Percentiles rank a stretch among this genome's conserved stretches.
Evolutionary conservation across 768 basidiomycete genomes (phyloP).

Genomic region (Leccinum variicolor): DNA sequence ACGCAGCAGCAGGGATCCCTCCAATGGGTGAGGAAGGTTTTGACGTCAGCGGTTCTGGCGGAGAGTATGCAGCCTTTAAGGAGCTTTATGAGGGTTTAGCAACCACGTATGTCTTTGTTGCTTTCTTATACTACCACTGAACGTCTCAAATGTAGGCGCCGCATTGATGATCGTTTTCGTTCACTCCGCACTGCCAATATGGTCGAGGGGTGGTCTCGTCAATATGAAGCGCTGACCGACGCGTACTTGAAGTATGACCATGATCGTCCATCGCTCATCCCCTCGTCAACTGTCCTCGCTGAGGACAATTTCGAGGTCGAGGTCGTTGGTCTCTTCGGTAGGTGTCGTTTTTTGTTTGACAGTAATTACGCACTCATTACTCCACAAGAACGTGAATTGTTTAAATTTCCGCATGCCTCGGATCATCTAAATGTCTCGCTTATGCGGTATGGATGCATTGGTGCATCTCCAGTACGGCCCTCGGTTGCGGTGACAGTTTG

Average conservation of each 20-base stretch:
- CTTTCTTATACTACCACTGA: not conserved
- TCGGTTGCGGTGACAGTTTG: not conserved
- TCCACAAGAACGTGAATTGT: not conserved
- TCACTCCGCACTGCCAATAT: not conserved
- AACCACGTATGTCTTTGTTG: not conserved
- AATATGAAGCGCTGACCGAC: not conserved
- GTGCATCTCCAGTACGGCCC: not conserved
- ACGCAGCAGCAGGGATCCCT: not conserved
- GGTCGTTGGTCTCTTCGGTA: not conserved
- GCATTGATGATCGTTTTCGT: not conserved
- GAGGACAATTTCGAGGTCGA: not conserved
- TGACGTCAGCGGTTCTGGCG: not conserved
- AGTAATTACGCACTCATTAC: not conserved
- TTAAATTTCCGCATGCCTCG: not conserved
- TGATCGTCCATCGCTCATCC: not conserved
- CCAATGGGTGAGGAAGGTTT: not conserved
- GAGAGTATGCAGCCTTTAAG: not conserved
- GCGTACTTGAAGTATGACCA: not conserved
- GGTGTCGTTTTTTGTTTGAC: not conserved
- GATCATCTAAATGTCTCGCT: not conserved
- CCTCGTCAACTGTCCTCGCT: not conserved
- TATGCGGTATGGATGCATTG: not conserved
- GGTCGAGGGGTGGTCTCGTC: not conserved
- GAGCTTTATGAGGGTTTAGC: not conserved
- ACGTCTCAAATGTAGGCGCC: not conserved